Conservation (phyloP, 768 basidiomycete species). For the Ephemerocybe angulata region DNA sequence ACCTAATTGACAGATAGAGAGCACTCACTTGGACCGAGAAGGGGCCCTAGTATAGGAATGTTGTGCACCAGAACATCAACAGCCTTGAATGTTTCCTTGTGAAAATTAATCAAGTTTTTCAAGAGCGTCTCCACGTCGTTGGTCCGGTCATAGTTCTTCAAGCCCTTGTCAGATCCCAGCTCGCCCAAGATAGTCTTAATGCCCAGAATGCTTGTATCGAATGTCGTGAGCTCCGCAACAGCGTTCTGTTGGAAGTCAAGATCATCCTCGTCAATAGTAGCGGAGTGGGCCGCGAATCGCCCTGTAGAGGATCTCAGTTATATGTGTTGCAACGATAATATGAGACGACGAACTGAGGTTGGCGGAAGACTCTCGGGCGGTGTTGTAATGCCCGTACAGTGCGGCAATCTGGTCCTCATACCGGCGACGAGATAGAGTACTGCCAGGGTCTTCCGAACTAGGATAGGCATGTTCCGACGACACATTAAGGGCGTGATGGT, state of each 20-base stretch:
- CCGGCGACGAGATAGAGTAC: background rate
- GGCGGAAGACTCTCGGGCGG: conserved; percentile 3
- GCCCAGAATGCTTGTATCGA: conserved; percentile 27
- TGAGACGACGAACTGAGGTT: conserved; percentile 27
- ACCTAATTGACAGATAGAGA: background rate
- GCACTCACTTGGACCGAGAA: conserved; percentile 50
- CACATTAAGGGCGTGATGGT: background rate
- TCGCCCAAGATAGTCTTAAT: conserved; percentile 31
- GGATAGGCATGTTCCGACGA: background rate
- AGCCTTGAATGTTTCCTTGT: conserved; percentile 42
- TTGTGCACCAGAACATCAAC: conserved; percentile 30
- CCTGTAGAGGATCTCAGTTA: conserved; percentile 24
- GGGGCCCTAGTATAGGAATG: conserved; percentile 45
- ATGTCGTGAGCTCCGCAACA: conserved; percentile 32
- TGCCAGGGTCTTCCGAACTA: background rate
- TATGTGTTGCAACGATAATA: too few relatives aligned
- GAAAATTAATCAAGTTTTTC: conserved; percentile 44
- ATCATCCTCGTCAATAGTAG: conserved; percentile 23
- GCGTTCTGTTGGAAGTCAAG: conserved; percentile 36
- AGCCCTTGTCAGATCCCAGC: conserved; percentile 44
- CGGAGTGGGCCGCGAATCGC: conserved; percentile 31
- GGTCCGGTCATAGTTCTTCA: conserved; percentile 45
- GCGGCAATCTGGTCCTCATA: background rate
- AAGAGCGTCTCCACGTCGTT: conserved; percentile 45
- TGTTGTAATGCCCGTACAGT: conserved; percentile 4